Conservation (phyloP, 345 rosid genomes). For the rapeseed (Brassica napus) region DNA sequence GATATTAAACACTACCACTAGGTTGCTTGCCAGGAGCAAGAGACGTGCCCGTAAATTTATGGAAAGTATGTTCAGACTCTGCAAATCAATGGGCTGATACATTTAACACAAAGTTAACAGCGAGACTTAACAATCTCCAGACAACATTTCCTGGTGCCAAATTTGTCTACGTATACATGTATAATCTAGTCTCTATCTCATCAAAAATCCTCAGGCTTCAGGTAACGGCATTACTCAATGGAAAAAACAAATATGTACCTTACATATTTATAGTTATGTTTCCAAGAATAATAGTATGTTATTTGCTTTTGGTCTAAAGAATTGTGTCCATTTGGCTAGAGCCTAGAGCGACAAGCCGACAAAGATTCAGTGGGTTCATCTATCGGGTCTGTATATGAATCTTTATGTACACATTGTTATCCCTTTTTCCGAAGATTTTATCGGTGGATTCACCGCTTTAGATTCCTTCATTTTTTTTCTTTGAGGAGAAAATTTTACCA, state of each 20-base stretch:
- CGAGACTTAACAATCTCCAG: constrained; percentile 29
- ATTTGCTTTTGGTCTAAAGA: background rate
- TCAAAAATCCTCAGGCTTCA: constrained; percentile 35
- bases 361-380: background rate
- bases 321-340: background rate
- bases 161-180: constrained; percentile 20
- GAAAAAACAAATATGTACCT: too few relatives aligned
- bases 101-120: constrained; percentile 6
- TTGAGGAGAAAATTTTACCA: too few relatives aligned
- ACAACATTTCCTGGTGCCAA: constrained; percentile 36
- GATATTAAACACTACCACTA: constrained; percentile 19
- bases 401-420: too few relatives aligned
- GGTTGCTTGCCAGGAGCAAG: constrained; percentile 32
- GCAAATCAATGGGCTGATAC: constrained; percentile 4
- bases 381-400: background rate
- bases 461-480: too few relatives aligned
- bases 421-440: too few relatives aligned
- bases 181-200: constrained; percentile 10
- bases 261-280: background rate
- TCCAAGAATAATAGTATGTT: background rate
- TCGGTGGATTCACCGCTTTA: too few relatives aligned
- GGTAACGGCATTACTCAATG: constrained; percentile 30
- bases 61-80: constrained; percentile 35
- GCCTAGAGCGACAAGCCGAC: background rate
- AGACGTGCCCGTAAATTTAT: background rate